Conservation (phyloP, 768 basidiomycete genomes). For the Suillus americanus region DNA sequence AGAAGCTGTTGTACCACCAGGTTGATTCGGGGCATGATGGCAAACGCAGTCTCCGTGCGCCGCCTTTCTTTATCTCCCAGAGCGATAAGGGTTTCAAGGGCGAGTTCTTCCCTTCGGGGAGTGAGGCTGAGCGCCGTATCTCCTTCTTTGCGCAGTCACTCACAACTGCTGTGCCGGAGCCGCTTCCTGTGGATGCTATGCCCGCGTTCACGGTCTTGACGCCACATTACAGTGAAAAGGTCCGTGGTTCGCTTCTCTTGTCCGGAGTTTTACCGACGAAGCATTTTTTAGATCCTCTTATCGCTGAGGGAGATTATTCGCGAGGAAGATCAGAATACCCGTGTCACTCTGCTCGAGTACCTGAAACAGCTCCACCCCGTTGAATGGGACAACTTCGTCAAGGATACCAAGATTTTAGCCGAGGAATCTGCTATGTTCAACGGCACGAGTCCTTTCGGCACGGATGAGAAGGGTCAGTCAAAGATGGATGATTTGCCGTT, state of each 20-base stretch:
- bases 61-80: constrained; percentile 98
- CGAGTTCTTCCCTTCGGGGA: constrained; percentile 91
- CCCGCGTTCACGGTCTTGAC: constrained; percentile 98
- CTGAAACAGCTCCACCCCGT: constrained; percentile 97
- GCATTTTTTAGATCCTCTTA: constrained; percentile 70
- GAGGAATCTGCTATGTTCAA: constrained; percentile 90
- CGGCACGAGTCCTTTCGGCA: constrained; percentile 70
- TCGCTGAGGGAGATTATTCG: constrained; percentile 98
- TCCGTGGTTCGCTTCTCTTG: constrained; percentile 27
- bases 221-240: constrained; percentile 98
- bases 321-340: constrained; percentile 95
- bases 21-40: constrained; percentile 83
- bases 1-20: constrained; percentile 97
- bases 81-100: constrained; percentile 82
- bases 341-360: constrained; percentile 96
- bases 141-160: constrained; percentile 99
- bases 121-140: constrained; percentile 95
- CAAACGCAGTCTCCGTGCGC: constrained; percentile 88
- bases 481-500: constrained; percentile 94
- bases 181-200: constrained; percentile 98
- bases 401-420: constrained; percentile 98
- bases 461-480: constrained; percentile 79
- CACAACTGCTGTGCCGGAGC: constrained; percentile 91
- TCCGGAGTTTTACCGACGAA: constrained; percentile 7
- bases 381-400: constrained; percentile 99